phyloP scores from a whole-genome alignment of 225 moss, liverwort and hornwort genomes.

The Bryum argenteum region DNA sequence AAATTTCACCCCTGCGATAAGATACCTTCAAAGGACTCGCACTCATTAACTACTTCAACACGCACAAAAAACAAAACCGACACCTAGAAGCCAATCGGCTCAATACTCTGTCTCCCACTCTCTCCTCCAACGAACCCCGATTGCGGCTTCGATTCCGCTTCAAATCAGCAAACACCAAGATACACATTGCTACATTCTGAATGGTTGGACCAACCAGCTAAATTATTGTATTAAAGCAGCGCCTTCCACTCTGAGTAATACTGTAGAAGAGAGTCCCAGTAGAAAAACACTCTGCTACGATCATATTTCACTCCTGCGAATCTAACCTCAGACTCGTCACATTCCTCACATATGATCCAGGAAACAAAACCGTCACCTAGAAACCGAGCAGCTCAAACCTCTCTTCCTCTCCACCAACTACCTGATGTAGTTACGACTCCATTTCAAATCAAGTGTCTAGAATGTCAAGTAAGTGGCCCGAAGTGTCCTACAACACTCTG shows the following conservation, averaged over 20 bases:
- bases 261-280: no score
- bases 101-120: not conserved
- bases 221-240: no score
- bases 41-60: no score
- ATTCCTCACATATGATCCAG: not conserved
- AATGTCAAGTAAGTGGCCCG: no score
- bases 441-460: not conserved
- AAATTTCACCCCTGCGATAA: no score
- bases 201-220: not conserved
- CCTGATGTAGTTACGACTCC: conserved; percentile 26
- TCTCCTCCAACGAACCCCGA: conserved; percentile 1
- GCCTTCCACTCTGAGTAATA: no score
- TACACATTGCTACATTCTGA: no score
- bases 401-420: not conserved
- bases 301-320: no score
- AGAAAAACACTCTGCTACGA: no score
- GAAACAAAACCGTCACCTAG: conserved; percentile 1
- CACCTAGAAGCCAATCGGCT: conserved; percentile 12
- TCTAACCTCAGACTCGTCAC: no score
- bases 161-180: not conserved
- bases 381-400: not conserved
- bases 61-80: not conserved
- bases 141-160: conserved; percentile 21
- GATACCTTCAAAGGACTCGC: no score
- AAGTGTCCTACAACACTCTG: no score